Conservation (phyloP, 768 basidiomycete species). For the Trametes gibbosa region DNA sequence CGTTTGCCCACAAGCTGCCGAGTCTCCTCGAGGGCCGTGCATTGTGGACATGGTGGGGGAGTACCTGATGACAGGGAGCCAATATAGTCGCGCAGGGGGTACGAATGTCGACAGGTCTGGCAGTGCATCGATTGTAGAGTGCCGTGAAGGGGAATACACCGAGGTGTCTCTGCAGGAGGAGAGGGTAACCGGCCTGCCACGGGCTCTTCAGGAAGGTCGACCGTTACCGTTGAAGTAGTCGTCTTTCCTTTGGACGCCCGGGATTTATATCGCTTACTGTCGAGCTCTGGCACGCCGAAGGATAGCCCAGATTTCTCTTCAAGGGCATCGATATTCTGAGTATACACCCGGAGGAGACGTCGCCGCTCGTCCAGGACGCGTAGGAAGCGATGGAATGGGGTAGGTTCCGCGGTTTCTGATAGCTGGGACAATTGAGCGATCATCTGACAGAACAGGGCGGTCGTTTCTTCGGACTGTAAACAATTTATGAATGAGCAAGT, state of each 20-base stretch:
- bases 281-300: slow-evolving; percentile 77
- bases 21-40: slow-evolving; percentile 62
- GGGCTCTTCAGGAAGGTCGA: background rate
- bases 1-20: slow-evolving; percentile 77
- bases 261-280: slow-evolving; percentile 52
- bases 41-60: slow-evolving; percentile 78
- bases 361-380: slow-evolving; percentile 73
- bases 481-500: background rate
- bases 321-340: slow-evolving; percentile 91
- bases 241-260: slow-evolving; percentile 40
- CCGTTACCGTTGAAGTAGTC: slow-evolving; percentile 13
- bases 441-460: slow-evolving; percentile 83
- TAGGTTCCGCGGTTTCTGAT: slow-evolving; percentile 70
- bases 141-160: slow-evolving; percentile 89
- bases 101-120: slow-evolving; percentile 72
- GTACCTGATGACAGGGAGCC: slow-evolving; percentile 56
- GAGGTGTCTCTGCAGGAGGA: slow-evolving; percentile 58
- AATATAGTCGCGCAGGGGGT: slow-evolving; percentile 62
- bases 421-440: slow-evolving; percentile 78
- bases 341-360: slow-evolving; percentile 81
- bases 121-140: slow-evolving; percentile 79
- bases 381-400: slow-evolving; percentile 76
- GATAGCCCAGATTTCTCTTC: slow-evolving; percentile 85
- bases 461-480: slow-evolving; percentile 67
- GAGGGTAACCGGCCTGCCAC: slow-evolving; percentile 41